Base-by-base conservation (phyloP, 257 asterid species). In the Penstemon newberryi region DNA sequence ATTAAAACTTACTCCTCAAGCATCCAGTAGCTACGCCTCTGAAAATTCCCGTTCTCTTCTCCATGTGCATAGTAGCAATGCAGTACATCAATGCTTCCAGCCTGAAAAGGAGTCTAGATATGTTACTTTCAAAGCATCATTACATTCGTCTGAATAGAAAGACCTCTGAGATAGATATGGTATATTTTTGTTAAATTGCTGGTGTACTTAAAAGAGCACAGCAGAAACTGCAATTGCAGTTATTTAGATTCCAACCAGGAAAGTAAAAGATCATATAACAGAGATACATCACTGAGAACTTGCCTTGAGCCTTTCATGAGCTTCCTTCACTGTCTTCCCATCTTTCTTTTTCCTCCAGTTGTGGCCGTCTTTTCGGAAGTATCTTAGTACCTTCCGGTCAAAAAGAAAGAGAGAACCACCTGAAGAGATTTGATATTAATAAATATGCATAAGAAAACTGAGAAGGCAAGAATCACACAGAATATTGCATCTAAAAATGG, bases 61-160 rank as follows among this genome's bases (percentile, higher is more conserved):
- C 98, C 98, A 77, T 92, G 98, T 69, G 98, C 98, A 61, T 92
- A 92, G 81, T 92, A 92, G 85, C 98, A 92, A 69, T 92, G 98
- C 82, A 92, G 72, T 45, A 89, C 96, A 77, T 92, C 96, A 75
- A 92, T 19, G 65, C 96, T 83, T 73, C 96, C 98, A 67, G 96
- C 78, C 98, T 92, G 88, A 63, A 76, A 76, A 65, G 56, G 56
- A 7, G 66, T 47, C 60, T 65, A 77, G 53, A 70, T 63, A 55
- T 57, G 75, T 70, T 43, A 77, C 50, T 69, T 12, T 53, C 65
- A 67, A 67, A 44, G 63, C 67, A 73, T 33, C 64, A 66, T 63
- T 49, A 80, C 45, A 76, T 74, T 54, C 68, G 62, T 62, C 50
- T 42, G 67, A 8, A n/a, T 67, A 75, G 49, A 60, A 57, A 8